phyloP scores from a whole-genome alignment of 2,329 filamentous ascomycete genomes.

The Emergomyces pasteurianus region DNA sequence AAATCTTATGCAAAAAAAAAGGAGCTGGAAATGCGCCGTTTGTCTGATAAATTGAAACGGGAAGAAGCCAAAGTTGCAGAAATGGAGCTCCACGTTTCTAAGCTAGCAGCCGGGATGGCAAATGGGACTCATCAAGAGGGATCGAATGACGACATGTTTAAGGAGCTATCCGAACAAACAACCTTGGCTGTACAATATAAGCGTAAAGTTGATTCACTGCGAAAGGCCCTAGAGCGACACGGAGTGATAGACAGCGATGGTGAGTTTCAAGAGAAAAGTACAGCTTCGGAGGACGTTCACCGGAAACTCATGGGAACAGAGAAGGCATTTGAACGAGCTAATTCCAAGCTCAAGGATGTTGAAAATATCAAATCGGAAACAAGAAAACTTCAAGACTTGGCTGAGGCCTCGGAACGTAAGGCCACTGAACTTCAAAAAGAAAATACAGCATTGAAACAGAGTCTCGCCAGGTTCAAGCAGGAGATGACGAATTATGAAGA shows the following conservation, averaged over 20 bases:
- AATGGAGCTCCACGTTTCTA: conserved; percentile 33
- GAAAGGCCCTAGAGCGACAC: conserved; percentile 27
- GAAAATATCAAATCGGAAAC: conserved; percentile 22
- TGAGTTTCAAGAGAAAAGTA: conserved; percentile 14
- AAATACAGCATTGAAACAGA: conserved; percentile 30
- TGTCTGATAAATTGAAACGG: conserved; percentile 40
- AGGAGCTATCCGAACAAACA: conserved; percentile 33
- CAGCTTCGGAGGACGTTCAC: conserved; percentile 10
- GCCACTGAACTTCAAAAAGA: conserved; percentile 30
- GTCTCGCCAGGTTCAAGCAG: conserved; percentile 28
- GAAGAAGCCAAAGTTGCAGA: conserved; percentile 36
- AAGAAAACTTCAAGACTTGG: conserved; percentile 23
- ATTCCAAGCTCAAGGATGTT: conserved; percentile 24
- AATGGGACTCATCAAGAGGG: conserved; percentile 13
- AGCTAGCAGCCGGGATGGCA: conserved; percentile 30
- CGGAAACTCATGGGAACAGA: conserved; percentile 23
- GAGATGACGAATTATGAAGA: conserved; percentile 33
- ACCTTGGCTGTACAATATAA: conserved; percentile 34
- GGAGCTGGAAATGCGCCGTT: conserved; percentile 42
- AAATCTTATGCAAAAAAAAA: conserved; percentile 50
- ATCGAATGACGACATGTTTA: conserved; percentile 30
- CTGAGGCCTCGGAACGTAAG: conserved; percentile 29
- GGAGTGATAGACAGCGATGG: conserved; percentile 24
- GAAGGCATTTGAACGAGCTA: conserved; percentile 24
- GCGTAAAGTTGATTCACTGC: conserved; percentile 28